Conservation (phyloP, 108 stramenopile species). For the Skeletonema grethae region DNA sequence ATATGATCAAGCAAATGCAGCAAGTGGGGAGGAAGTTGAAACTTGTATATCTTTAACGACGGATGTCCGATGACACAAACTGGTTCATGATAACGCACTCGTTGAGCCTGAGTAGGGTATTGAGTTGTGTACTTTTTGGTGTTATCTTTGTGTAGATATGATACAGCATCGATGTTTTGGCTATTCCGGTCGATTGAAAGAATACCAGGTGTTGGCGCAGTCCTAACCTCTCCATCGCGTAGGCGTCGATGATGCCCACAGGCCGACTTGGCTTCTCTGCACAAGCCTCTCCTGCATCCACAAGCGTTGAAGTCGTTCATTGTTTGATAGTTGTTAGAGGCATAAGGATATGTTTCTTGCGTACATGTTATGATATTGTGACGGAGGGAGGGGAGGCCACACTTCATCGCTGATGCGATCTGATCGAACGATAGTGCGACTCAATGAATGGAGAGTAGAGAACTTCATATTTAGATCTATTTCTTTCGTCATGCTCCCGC, state of each 20-base stretch:
- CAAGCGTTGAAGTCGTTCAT: constrained; percentile 2
- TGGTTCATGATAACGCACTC: constrained; percentile 8
- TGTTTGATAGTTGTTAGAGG: too few relatives aligned
- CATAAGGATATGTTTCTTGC: too few relatives aligned
- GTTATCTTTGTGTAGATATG: neutral
- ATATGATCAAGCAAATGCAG: constrained; percentile 57
- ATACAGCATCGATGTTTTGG: neutral
- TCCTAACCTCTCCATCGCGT: constrained; percentile 1
- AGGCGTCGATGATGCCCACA: neutral
- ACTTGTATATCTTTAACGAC: constrained; percentile 51
- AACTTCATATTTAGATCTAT: neutral
- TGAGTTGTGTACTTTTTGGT: constrained; percentile 1
- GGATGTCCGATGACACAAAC: constrained; percentile 59
- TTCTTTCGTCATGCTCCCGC: neutral
- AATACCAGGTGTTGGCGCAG: too few relatives aligned
- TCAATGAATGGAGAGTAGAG: neutral
- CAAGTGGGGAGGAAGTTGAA: constrained; percentile 56
- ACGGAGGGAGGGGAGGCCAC: neutral
- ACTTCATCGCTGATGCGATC: neutral
- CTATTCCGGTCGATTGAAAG: constrained; percentile 7
- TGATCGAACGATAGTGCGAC: neutral
- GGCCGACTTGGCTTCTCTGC: constrained; percentile 3
- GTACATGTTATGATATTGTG: neutral
- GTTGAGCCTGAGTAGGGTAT: constrained; percentile 29
- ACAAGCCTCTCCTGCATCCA: constrained; percentile 16